A percentile compares a stretch with the other conserved stretches of the same genome.
phyloP scores from a whole-genome alignment of 495 filamentous ascomycete species.

The Copromyces sp. region DNA sequence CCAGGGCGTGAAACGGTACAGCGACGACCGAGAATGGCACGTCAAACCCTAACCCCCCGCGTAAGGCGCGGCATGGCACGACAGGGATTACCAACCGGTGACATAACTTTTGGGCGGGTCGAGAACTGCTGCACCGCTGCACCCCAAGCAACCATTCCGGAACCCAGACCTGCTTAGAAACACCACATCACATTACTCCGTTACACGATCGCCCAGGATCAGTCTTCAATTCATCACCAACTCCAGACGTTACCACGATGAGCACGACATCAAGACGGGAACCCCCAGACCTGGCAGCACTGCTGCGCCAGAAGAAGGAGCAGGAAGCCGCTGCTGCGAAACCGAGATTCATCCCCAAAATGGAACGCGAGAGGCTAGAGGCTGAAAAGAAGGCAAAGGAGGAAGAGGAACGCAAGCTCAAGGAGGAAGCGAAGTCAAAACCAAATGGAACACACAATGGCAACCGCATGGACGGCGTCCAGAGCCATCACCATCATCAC shows the following conservation, averaged over 20 bases:
- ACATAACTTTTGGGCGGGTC: background rate
- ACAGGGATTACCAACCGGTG: background rate
- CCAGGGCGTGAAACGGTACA: background rate
- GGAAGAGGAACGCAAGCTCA: slow-evolving; percentile 56
- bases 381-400: slow-evolving; percentile 80
- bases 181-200: too few relatives aligned
- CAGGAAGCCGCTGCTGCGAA: slow-evolving; percentile 42
- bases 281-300: slow-evolving; percentile 38
- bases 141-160: too few relatives aligned
- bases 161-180: background rate
- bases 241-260: background rate
- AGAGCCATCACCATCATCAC: slow-evolving; percentile 12
- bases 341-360: slow-evolving; percentile 89
- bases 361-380: slow-evolving; percentile 75
- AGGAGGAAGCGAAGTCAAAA: slow-evolving; percentile 31
- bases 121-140: background rate
- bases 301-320: slow-evolving; percentile 37
- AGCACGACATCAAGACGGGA: slow-evolving; percentile 18
- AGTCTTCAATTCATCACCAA: background rate
- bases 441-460: slow-evolving; percentile 8
- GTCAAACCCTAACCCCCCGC: slow-evolving; percentile 1
- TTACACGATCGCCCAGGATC: background rate
- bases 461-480: slow-evolving; percentile 4
- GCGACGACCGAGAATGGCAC: background rate
- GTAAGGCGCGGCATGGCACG: background rate